A percentile compares a stretch with the other conserved stretches of the same genome.
Evolutionary conservation across 352 stramenopile species (phyloP).

Genomic region (Nothophytophthora sp.): DNA sequence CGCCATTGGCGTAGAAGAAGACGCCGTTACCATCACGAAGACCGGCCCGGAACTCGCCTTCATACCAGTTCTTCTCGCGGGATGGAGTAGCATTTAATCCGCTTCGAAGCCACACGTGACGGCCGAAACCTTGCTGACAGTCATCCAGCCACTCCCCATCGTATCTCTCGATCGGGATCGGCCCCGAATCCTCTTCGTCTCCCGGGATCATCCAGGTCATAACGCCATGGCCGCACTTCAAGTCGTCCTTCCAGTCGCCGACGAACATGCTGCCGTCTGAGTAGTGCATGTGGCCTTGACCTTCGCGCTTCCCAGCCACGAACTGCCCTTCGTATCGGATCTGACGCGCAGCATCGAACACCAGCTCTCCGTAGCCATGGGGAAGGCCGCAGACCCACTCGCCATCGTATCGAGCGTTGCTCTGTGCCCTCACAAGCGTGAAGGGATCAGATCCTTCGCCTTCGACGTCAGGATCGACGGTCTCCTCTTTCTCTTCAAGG

Average conservation of each 20-base stretch:
- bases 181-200: constrained; percentile 4
- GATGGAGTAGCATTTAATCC: constrained; percentile 8
- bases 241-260: constrained; percentile 69
- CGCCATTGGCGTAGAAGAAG: constrained; percentile 89
- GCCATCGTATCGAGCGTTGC: constrained; percentile 75
- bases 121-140: constrained; percentile 73
- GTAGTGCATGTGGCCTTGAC: constrained; percentile 68
- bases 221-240: constrained; percentile 69
- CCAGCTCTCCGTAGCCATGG: constrained; percentile 67
- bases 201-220: constrained; percentile 69
- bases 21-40: constrained; percentile 64
- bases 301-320: constrained; percentile 47
- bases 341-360: constrained; percentile 64
- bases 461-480: background rate
- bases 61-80: constrained; percentile 81
- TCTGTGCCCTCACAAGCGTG: constrained; percentile 29
- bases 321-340: constrained; percentile 68
- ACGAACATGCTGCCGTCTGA: constrained; percentile 63
- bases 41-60: constrained; percentile 72
- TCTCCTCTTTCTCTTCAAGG: background rate
- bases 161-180: constrained; percentile 53
- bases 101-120: constrained; percentile 75
- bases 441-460: background rate
- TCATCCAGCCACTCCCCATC: constrained; percentile 76
- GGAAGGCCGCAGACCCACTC: constrained; percentile 73